These are phyloP conservation scores for Backusella macrospora DNA, from an alignment of 192 early-diverging fungal genomes.

Conservation along the genomic window DNA sequence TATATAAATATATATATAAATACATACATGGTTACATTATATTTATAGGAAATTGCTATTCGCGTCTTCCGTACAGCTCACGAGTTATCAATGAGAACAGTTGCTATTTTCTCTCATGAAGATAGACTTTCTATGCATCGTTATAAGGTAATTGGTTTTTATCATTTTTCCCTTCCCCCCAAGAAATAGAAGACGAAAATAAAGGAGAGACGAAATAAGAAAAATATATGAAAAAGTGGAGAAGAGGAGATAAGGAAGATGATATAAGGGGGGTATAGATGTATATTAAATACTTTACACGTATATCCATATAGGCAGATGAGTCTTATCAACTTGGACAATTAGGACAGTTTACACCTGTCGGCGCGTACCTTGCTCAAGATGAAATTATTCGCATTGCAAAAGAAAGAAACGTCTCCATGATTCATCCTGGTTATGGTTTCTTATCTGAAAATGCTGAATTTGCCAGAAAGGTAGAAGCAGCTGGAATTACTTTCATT, in stretches of 20 bases:
- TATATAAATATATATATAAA: not conserved
- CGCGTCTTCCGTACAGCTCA: constrained; percentile 93
- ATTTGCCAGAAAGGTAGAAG: constrained; percentile 86
- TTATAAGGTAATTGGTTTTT: constrained; percentile 66
- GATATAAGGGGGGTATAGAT: not conserved
- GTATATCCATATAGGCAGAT: constrained; percentile 66
- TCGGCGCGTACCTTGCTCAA: constrained; percentile 91
- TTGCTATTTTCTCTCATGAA: constrained; percentile 89
- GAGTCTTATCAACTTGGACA: constrained; percentile 94
- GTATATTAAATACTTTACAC: not conserved
- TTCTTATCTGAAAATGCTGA: constrained; percentile 92
- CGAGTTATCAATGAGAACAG: constrained; percentile 86
- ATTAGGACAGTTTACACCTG: constrained; percentile 78
- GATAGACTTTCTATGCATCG: constrained; percentile 91
- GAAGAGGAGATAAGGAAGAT: not conserved
- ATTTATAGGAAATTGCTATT: constrained; percentile 87
- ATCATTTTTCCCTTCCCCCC: not conserved
- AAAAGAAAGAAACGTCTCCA: constrained; percentile 69
- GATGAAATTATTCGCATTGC: constrained; percentile 93
- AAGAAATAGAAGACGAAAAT: not conserved
- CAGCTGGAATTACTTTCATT: constrained; percentile 87
- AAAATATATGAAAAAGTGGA: not conserved
- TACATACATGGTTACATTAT: not conserved
- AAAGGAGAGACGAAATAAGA: not conserved
- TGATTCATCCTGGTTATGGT: constrained; percentile 95